A percentile compares a stretch with the other conserved stretches of the same genome.
Evolutionary conservation across 2,329 filamentous ascomycete species (phyloP).

Genomic region (Paracorniculantispora psalliotae): DNA sequence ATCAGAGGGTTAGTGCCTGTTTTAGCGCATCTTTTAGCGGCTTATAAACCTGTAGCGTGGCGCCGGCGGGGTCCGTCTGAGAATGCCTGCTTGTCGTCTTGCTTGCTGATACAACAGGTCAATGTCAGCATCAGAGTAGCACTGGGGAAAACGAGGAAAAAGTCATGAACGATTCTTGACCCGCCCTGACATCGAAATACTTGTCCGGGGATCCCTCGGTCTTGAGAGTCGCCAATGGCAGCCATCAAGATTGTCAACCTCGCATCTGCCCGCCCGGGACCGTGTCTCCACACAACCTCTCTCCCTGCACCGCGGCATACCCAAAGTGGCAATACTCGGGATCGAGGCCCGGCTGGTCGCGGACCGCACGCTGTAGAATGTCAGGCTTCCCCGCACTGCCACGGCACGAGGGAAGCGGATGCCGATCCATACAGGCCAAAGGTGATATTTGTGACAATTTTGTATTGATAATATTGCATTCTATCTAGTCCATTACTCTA

Average conservation of each 20-base stretch:
- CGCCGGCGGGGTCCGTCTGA: not conserved
- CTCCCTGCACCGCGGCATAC: not conserved
- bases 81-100: not conserved
- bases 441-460: not conserved
- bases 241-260: not conserved
- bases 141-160: not conserved
- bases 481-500: not conserved
- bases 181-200: too few relatives aligned
- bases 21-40: not conserved
- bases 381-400: conserved; percentile 5
- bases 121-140: not conserved
- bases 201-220: not conserved
- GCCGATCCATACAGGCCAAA: not conserved
- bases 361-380: not conserved
- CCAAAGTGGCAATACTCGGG: not conserved
- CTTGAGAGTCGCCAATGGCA: not conserved
- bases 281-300: not conserved
- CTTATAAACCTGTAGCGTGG: not conserved
- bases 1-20: not conserved
- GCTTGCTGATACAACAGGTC: not conserved
- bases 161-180: not conserved
- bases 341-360: conserved; percentile 2
- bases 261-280: not conserved
- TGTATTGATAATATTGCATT: not conserved
- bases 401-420: not conserved